These are phyloP conservation scores for Cutaneotrichosporon sp. DNA, from an alignment of 1,284 basidiomycete species.

Conservation along the genomic window DNA sequence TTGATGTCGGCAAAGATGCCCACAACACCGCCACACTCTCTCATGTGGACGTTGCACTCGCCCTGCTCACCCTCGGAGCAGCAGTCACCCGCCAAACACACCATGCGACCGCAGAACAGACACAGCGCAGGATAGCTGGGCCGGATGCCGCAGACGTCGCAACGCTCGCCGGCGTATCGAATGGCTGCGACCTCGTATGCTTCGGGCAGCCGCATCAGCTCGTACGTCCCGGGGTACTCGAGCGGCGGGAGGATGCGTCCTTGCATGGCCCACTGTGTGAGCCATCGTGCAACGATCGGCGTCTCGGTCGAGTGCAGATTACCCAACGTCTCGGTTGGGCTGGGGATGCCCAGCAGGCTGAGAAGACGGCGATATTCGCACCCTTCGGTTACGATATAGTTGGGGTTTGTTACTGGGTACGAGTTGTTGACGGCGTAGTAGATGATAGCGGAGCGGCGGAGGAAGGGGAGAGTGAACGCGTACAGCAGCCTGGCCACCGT, in stretches of 20 bases:
- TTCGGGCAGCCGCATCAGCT: conserved; percentile 74
- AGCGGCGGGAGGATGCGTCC: conserved; percentile 59
- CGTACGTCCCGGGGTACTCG: conserved; percentile 84
- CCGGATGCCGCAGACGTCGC: conserved; percentile 72
- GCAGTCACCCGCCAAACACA: conserved; percentile 91
- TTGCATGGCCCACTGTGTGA: conserved; percentile 51
- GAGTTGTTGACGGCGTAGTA: conserved; percentile 66
- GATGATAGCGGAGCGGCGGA: conserved; percentile 85
- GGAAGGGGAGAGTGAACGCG: conserved; percentile 85
- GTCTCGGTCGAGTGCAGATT: conserved; percentile 65
- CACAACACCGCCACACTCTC: conserved; percentile 87
- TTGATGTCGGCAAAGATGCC: conserved; percentile 92
- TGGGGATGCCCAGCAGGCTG: conserved; percentile 71
- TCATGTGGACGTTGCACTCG: conserved; percentile 93
- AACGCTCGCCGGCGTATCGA: conserved; percentile 66
- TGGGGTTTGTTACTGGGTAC: conserved; percentile 60
- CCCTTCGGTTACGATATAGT: conserved; percentile 54
- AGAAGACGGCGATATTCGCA: conserved; percentile 76
- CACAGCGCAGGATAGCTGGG: conserved; percentile 89
- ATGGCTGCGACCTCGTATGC: conserved; percentile 82
- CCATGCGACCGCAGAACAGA: conserved; percentile 80
- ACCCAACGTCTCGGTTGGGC: conserved; percentile 67
- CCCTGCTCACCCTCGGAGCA: conserved; percentile 73
- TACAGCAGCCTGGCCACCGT: conserved; percentile 79
- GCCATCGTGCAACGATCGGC: conserved; percentile 49